Evolutionary conservation across 2,329 filamentous ascomycete genomes (phyloP).

Genomic region (Aspergillus calidoustus): DNA sequence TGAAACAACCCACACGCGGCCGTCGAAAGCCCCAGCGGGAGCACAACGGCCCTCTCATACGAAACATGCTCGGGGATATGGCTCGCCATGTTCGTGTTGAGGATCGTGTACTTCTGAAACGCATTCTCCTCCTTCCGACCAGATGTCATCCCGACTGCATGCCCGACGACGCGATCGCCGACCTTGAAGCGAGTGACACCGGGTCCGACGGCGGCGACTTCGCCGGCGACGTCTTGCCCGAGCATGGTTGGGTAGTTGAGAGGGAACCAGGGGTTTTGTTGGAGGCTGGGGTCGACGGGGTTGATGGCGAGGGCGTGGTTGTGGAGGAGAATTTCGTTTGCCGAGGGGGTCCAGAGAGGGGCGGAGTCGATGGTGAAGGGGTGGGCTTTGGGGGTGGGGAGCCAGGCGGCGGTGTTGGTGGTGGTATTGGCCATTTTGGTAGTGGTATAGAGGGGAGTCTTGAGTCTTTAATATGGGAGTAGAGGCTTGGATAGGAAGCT

Average conservation of each 20-base stretch:
- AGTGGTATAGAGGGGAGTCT: background rate
- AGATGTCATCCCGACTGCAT: constrained; percentile 9
- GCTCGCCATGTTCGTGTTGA: constrained; percentile 21
- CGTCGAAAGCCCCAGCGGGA: constrained; percentile 41
- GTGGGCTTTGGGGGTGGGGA: constrained; percentile 19
- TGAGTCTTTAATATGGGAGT: background rate
- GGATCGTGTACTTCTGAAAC: constrained; percentile 35
- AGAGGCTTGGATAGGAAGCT: background rate
- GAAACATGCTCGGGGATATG: constrained; percentile 35
- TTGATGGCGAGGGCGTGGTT: constrained; percentile 26
- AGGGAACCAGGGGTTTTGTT: constrained; percentile 14
- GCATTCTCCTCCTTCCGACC: constrained; percentile 15
- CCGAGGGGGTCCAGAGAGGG: constrained; percentile 14
- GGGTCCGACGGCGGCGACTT: constrained; percentile 12
- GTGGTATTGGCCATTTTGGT: background rate
- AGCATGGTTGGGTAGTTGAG: constrained; percentile 20
- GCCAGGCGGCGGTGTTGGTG: constrained; percentile 26
- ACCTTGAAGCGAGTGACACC: constrained; percentile 15
- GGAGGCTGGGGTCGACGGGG: constrained; percentile 23
- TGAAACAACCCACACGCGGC: constrained; percentile 39
- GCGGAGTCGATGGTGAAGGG: constrained; percentile 25
- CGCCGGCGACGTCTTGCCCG: constrained; percentile 20
- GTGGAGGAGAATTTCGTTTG: constrained; percentile 37
- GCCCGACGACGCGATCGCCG: constrained; percentile 18
- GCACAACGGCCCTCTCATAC: constrained; percentile 37